These are phyloP conservation scores for Paecilomyces sp. DNA, from an alignment of 2,329 filamentous ascomycete genomes.

Conservation along the genomic window DNA sequence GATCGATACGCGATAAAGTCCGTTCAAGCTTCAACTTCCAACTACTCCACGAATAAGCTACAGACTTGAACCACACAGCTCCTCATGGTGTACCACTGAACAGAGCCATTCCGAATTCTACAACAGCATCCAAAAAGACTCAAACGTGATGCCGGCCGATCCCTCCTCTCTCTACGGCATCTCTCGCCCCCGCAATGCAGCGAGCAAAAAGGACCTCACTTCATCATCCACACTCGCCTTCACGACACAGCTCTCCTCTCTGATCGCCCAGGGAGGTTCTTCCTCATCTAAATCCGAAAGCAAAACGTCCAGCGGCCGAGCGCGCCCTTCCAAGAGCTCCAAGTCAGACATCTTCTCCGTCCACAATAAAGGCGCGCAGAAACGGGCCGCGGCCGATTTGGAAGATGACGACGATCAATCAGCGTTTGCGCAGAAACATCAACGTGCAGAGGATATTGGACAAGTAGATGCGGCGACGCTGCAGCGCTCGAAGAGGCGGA, in stretches of 20 bases:
- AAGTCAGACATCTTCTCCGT: conserved; percentile 65
- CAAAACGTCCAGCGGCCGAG: conserved; percentile 32
- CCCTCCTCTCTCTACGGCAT: conserved; percentile 64
- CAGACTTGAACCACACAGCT: not conserved
- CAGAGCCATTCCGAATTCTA: too few relatives aligned
- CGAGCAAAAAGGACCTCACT: conserved; percentile 55
- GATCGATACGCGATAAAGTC: not conserved
- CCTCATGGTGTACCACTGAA: not conserved
- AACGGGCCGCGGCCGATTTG: conserved; percentile 54
- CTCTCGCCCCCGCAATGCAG: conserved; percentile 57
- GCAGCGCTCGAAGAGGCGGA: conserved; percentile 65
- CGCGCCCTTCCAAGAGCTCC: conserved; percentile 37
- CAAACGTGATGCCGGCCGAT: conserved; percentile 33
- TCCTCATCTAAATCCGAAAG: conserved; percentile 32
- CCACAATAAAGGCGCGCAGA: conserved; percentile 57
- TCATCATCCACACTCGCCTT: conserved; percentile 74
- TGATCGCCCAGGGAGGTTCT: conserved; percentile 55
- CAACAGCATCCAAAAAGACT: not conserved
- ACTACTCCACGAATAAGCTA: not conserved
- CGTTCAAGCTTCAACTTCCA: not conserved
- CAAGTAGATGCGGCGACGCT: conserved; percentile 50
- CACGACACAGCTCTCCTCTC: conserved; percentile 74
- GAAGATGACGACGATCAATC: conserved; percentile 37
- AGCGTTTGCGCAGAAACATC: conserved; percentile 53
- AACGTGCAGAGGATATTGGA: conserved; percentile 53